Base-by-base conservation (phyloP, 164 flowering plant genomes). In the Chimonanthus salicifolius region DNA sequence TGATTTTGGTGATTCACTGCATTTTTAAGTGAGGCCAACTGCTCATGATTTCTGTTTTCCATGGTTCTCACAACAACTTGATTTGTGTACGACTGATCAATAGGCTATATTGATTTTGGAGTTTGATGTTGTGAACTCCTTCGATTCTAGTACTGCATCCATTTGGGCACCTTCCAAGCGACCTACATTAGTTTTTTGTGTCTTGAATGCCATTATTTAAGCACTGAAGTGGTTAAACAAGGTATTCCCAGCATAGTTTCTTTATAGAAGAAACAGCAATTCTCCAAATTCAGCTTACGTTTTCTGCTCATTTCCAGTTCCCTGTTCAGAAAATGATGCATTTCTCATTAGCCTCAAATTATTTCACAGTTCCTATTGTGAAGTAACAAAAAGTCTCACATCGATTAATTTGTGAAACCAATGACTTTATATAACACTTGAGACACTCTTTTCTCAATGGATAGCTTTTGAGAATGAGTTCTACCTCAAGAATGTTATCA, bases 1-100 rank as follows among this genome's bases (percentile, higher is more conserved):
- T 77, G 78, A 51, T 73, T 75, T 47, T 72, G 84, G 60, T 60
- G 75, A 67, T 70, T 74, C 51, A 64, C 78, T 11, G 84, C 75
- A 75, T 71, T 74, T 76, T 77, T 83, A 60, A 74, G 49, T 62
- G 67, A 76, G 67, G 72, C 49, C 10, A 64, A 71, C 45, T 48
- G 46, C 67, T 71, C 58, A 20, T 71, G 72, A 18, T 70, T 79
- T 60, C 74, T n/a, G 72, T 71, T 76, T 63, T 72, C 76, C 64
- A 62, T 78, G 68, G 4, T 45, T 49, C 64, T 74, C 33, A 21
- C 69, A 62, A 21, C 69, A 62, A 8, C 7, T 20, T 20, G 60
- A 11, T 69, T 7, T 7, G 44, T 49, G 49, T 49, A 21, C 11
- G 21, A n/a, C 62, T 33, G 16, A 44, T 69, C 71, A 33, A 20